These are phyloP conservation scores for Sporisorium exsertum DNA, from an alignment of 1,284 basidiomycete species.

Conservation along the genomic window DNA sequence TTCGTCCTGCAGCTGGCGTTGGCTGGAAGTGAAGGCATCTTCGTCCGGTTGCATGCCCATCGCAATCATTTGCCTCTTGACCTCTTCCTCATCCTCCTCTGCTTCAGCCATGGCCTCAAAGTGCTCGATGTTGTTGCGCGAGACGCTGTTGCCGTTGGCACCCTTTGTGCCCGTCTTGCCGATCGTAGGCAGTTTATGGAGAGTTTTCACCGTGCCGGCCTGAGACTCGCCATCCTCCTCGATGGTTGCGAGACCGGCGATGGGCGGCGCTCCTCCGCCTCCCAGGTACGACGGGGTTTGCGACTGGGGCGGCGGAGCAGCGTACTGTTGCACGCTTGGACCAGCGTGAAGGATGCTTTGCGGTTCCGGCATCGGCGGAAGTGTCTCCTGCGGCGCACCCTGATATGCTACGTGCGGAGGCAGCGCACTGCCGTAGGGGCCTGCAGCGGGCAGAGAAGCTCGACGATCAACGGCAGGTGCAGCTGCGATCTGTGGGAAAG, in stretches of 20 bases:
- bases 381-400: constrained; percentile 5
- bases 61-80: constrained; percentile 50
- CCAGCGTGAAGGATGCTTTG: constrained; percentile 11
- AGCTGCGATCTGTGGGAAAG: background rate
- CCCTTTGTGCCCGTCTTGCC: constrained; percentile 40
- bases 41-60: constrained; percentile 58
- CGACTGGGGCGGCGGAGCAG: constrained; percentile 23
- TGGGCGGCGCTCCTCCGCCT: constrained; percentile 11
- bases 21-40: constrained; percentile 28
- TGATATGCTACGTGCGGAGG: constrained; percentile 17
- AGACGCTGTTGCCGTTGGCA: constrained; percentile 41
- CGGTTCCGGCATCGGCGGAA: constrained; percentile 39
- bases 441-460: constrained; percentile 21
- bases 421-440: constrained; percentile 6
- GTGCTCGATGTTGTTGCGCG: constrained; percentile 53
- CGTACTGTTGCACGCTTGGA: constrained; percentile 18
- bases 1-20: background rate
- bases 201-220: constrained; percentile 56
- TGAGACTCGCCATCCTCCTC: constrained; percentile 60
- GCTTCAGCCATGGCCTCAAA: constrained; percentile 56
- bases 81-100: constrained; percentile 56
- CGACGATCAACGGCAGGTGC: constrained; percentile 11
- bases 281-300: constrained; percentile 1
- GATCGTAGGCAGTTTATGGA: constrained; percentile 43
- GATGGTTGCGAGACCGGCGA: constrained; percentile 56